Evolutionary conservation across 305 asterid genomes (phyloP), one percentile per base, ranked within the genome.

Genomic region (Fraxinus albicans): DNA sequence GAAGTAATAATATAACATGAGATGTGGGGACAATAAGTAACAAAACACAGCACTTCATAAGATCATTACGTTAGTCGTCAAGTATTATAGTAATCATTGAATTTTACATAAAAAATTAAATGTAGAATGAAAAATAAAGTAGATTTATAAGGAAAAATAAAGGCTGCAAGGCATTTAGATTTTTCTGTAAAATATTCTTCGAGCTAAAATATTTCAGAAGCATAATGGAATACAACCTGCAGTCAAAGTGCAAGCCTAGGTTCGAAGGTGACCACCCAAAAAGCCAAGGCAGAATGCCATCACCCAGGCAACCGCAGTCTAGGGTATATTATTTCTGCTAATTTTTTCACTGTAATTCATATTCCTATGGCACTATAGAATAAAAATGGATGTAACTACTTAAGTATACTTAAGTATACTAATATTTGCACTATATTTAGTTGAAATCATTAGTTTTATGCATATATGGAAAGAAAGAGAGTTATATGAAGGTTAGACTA

Each of bases 1-100:
- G 19, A n/a, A 58, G 73, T 74, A 8, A 25, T 67, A 85, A 77
- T 74, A 79, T 47, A 84, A 69, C 44, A 53, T 70, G 77, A 78
- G 77, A 80, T 65, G 73, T 55, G 15, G 73, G 34, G 27, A 78
- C 36, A 83, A 47, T 44, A 72, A 79, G 40, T 34, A 83, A 38
- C 79, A 81, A 81, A 77, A 29, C 75, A 76, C 79, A 29, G 60
- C 27, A 65, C 60, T 67, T 23, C 73, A 76, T 55, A 7, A 34
- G 72, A 76, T 29, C 27, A 25, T 40, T 29, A 33, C 60, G 23
- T 82, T n/a, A 25, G 17, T 25, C 42, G 33, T 76, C 21, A 53
- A 72, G 35, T 74, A 40, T 79, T 27, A 40, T 58, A 27, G 76
- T 27, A 79, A 63, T 36, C 76, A 74, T 29, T 36, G 73, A 69